Evolutionary conservation across 2,329 filamentous ascomycete species (phyloP), one percentile per base, ranked within the genome.

Genomic region (Sarocladium kiliense): DNA sequence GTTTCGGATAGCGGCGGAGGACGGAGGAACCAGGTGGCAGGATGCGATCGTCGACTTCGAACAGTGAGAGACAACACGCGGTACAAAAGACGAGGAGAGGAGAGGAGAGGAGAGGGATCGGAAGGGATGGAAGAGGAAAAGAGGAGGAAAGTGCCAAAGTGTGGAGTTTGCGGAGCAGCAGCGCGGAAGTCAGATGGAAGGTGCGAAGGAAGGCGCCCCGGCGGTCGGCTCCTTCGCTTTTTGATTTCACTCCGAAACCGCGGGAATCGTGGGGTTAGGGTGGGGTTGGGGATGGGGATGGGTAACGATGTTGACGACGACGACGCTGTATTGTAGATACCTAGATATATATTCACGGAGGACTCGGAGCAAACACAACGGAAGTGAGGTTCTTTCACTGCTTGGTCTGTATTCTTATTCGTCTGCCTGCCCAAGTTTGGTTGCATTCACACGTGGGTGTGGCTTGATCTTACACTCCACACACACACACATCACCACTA

Each of bases 1-100:
- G 26, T 51, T 18, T 51, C 47, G 47, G 47, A 51, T 51, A 51
- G n/a, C 18, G 11, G 18, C 27, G 47, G 47, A 27, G 10, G 44
- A 49, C n/a, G 44, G 9, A n/a, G 36, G 36, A 16, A 9, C 30
- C 6, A 32, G 30, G 12, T 12, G 30, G 12, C 30, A 32, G n/a
- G n/a, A n/a, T n/a, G n/a, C n/a, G n/a, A n/a, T n/a, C n/a, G n/a
- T n/a, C n/a, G n/a, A n/a, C n/a, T n/a, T n/a, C n/a, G n/a, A n/a
- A n/a, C n/a, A n/a, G n/a, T n/a, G n/a, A n/a, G n/a, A n/a, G n/a
- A n/a, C n/a, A n/a, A n/a, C 30, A 32, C 6, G 30, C 30, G 7
- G 30, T 7, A 7, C 12, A n/a, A 14, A 39, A 9, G 5, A 16
- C 36, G 36, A 39, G 16, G 9, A 18, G 18, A 18, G 21, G 23